Base-by-base conservation (phyloP, 2,329 filamentous ascomycete species). In the Mycosphaerella sp. region DNA sequence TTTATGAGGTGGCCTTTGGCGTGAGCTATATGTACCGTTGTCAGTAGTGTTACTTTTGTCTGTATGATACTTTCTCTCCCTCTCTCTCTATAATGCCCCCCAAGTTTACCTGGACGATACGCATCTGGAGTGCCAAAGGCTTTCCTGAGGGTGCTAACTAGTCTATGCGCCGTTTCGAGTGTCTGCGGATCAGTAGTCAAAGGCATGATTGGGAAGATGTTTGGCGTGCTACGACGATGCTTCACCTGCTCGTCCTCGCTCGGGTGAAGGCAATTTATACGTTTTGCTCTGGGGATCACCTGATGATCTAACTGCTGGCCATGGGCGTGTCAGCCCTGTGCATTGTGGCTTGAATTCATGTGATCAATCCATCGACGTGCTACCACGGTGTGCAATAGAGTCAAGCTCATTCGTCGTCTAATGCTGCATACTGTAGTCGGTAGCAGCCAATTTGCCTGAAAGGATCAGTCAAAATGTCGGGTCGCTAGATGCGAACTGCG, bases 1-100 rank as follows among this genome's bases (percentile, higher is more conserved):
- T 67, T 75, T 9, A 80, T 65, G 38, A 82, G 70, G 31, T 73
- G 66, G 10, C 80, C 80, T 67, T 78, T 76, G 14, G 79, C 79
- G 57, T 83, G 80, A 8, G 78, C 79, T 79, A 54, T 41, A 6
- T 17, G 14, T 7, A 21, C 8, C 32, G 5, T 21, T 10, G 8
- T 47, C n/a, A 21, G 31, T 3, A 23, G 9, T 23, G 31, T 26
- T 34, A 2, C 21, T 21, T 21, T 21, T 21, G 21, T 21, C 21
- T 5, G 32, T 14, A 38, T 14, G 29, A n/a, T 11, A 21, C 6
- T 12, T 5, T 26, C 9, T 26, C 17, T 26, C 9, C 2, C 21
- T 21, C 21, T 21, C 21, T 21, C 21, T 21, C 21, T 21, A 21
- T 21, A 21, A 21, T 21, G 21, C 21, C 21, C 1, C 5, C 26